Base-by-base conservation (phyloP, 495 filamentous ascomycete genomes). In the Penicillium lagena region DNA sequence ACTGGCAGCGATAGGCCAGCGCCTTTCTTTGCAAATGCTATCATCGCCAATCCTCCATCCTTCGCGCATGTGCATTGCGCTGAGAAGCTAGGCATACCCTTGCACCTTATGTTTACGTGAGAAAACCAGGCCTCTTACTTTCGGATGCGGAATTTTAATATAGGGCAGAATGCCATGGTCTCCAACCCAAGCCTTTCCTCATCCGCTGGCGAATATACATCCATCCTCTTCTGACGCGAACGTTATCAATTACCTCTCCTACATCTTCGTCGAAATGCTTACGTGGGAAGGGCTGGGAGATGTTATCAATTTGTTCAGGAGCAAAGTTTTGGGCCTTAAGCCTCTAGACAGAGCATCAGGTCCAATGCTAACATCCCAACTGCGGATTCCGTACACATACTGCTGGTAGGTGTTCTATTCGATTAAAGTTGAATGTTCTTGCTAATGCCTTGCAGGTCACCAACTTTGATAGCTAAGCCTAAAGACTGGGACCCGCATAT, bases 11-110 rank as follows among this genome's bases (percentile, higher is more conserved):
- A 57, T 45, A 59, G 70, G 13, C 49, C 64, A 14, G 63, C 64
- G 35, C 81, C 85, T 8, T 93, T 93, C 47, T 78, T 90, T 15
- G 86, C 85, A 0, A 83, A 90, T 59, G 82, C 76, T 7, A 90
- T 93, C 52, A 90, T 93, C 45, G 87, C 87, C 11, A 93, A 93
- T 55, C 87, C 87, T 2, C 86, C 86, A 0, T 85, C 83, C 59
- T 89, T 90, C 57, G 85, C 85, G 9, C 86, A 90, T 61, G 67
- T 90, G 6, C 86, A 89, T 64, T 83, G 85, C 49, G 87, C 87
- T n/a, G 82, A 93, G 60, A 82, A 81, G 54, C 62, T 93, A 42
- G 86, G 87, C 1, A 78, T 90, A 17, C 87, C 87, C 7, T 63
- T 91, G 6, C 85, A 89, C 61, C 59, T 91, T 44, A 88, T 91